Conservation (phyloP, 2,329 filamentous ascomycete genomes). For the Fusarium oxysporum region DNA sequence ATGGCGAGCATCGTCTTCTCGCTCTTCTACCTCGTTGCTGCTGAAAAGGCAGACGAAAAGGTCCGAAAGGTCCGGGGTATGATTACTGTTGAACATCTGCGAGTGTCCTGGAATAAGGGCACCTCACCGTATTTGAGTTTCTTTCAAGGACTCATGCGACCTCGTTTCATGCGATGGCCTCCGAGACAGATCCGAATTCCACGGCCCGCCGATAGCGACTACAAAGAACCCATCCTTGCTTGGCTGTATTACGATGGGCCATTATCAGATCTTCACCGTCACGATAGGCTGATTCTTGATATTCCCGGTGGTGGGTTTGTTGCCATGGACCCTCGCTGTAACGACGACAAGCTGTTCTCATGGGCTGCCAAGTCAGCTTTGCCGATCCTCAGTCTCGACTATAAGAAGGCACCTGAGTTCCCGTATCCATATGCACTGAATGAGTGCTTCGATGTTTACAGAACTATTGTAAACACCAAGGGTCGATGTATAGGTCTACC, state of each 20-base stretch:
- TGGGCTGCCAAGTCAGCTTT: slow-evolving; percentile 92
- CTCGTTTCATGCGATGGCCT: slow-evolving; percentile 82
- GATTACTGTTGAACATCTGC: slow-evolving; percentile 89
- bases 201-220: slow-evolving; percentile 81
- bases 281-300: slow-evolving; percentile 85
- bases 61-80: slow-evolving; percentile 89
- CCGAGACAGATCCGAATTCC: slow-evolving; percentile 88
- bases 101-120: slow-evolving; percentile 95
- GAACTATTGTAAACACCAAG: slow-evolving; percentile 52
- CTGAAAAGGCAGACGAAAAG: slow-evolving; percentile 96
- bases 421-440: slow-evolving; percentile 62
- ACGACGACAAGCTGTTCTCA: slow-evolving; percentile 92
- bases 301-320: slow-evolving; percentile 96
- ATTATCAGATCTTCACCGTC: slow-evolving; percentile 78
- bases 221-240: slow-evolving; percentile 82
- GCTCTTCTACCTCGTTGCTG: slow-evolving; percentile 89
- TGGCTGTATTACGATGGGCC: slow-evolving; percentile 98
- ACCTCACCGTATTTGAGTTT: slow-evolving; percentile 86
- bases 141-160: slow-evolving; percentile 78
- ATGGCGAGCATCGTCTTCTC: slow-evolving; percentile 86
- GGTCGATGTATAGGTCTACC: slow-evolving; percentile 60
- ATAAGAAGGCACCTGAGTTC: slow-evolving; percentile 67
- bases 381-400: slow-evolving; percentile 92
- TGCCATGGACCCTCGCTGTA: slow-evolving; percentile 93
- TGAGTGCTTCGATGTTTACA: slow-evolving; percentile 62